Evolutionary conservation across 2,329 filamentous ascomycete species (phyloP).

Genomic region (Coniochaeta ligniaria): DNA sequence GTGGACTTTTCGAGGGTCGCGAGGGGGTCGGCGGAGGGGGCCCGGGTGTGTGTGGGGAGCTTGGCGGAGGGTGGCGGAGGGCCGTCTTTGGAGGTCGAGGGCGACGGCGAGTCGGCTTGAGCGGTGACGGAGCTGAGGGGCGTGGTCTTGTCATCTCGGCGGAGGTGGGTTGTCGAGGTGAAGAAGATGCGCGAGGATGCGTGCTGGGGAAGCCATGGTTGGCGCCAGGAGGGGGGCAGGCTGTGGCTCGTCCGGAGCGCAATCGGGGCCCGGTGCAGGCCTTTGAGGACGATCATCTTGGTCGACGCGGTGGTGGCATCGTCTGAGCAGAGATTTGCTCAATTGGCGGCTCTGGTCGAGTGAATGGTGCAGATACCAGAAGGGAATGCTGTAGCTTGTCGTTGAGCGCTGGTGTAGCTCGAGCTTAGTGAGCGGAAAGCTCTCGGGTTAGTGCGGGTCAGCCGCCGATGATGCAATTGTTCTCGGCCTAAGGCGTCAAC

Average conservation of each 20-base stretch:
- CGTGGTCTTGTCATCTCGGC: neutral
- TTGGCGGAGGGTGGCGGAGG: neutral
- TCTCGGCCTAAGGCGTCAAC: neutral
- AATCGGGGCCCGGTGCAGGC: neutral
- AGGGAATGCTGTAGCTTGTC: too few species aligned
- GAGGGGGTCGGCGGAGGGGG: conserved; percentile 39
- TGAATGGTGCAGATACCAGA: neutral
- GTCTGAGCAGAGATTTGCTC: neutral
- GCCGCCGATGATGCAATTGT: neutral
- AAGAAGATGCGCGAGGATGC: neutral
- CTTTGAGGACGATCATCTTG: conserved; percentile 1
- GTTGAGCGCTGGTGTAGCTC: neutral
- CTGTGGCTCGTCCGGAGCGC: neutral
- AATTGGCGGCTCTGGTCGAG: neutral
- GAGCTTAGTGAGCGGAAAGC: neutral
- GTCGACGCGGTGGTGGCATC: neutral
- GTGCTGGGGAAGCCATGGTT: neutral
- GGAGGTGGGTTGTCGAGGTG: conserved; percentile 1
- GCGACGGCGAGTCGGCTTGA: neutral
- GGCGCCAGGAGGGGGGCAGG: neutral
- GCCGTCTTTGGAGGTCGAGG: neutral
- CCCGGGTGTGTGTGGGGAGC: neutral
- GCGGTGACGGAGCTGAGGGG: neutral
- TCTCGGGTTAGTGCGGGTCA: neutral
- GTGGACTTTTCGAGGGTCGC: conserved; percentile 61